Evolutionary conservation across 2,329 filamentous ascomycete species (phyloP).

Genomic region (Diplodia sapinea): DNA sequence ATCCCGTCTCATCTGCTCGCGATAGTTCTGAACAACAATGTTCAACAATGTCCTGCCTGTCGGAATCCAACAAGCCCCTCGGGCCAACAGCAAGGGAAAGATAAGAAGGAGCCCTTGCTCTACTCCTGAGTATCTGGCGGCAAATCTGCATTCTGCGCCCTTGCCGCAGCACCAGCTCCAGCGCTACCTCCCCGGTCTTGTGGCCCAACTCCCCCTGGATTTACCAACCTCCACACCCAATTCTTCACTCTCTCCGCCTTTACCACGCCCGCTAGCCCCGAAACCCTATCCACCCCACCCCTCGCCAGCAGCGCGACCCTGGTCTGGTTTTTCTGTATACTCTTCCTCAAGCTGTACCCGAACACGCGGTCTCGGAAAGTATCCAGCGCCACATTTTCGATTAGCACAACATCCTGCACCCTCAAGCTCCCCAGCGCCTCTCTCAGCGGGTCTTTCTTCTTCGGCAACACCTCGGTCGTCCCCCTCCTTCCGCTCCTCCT

Average conservation of each 20-base stretch:
- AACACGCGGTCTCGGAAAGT: constrained; percentile 79
- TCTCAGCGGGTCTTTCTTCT: not conserved
- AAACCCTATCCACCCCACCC: constrained; percentile 49
- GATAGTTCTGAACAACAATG: too few relatives aligned
- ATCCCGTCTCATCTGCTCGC: too few relatives aligned
- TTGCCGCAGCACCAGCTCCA: not conserved
- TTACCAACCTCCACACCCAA: constrained; percentile 78
- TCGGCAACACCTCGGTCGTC: not conserved
- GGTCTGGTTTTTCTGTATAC: constrained; percentile 70
- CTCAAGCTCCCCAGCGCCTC: constrained; percentile 53
- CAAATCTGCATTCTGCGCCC: constrained; percentile 36
- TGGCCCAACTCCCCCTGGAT: constrained; percentile 33
- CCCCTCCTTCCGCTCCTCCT: not conserved
- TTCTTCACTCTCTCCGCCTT: constrained; percentile 72
- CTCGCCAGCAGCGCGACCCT: constrained; percentile 71
- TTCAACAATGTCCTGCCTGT: too few relatives aligned
- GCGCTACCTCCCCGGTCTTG: constrained; percentile 35
- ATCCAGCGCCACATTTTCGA: constrained; percentile 79
- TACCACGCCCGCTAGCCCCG: constrained; percentile 57
- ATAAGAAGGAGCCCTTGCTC: not conserved
- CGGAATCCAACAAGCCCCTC: too few relatives aligned
- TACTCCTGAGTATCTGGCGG: constrained; percentile 42
- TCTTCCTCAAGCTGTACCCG: constrained; percentile 77
- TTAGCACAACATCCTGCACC: constrained; percentile 75
- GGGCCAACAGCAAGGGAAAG: not conserved